These are phyloP conservation scores for Lumnitzera littorea DNA, from an alignment of 345 rosid genomes.

Conservation along the genomic window DNA sequence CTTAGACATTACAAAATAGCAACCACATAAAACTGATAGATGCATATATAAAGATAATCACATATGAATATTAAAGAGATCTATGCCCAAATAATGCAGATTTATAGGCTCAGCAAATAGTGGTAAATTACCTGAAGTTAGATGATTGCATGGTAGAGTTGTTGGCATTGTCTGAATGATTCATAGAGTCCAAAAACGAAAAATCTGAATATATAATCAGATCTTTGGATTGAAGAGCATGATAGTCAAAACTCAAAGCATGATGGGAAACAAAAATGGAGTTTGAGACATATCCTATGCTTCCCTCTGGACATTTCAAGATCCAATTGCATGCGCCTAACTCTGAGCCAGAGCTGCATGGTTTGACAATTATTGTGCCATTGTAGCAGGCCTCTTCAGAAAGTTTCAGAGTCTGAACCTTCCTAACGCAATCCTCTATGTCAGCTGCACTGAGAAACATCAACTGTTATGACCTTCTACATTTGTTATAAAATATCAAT, in stretches of 20 bases:
- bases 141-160: slow-evolving; percentile 9
- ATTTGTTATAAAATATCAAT: neutral
- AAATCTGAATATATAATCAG: slow-evolving; percentile 58
- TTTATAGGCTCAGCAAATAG: too few species aligned
- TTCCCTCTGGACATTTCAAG: slow-evolving; percentile 43
- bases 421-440: slow-evolving; percentile 54
- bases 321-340: slow-evolving; percentile 91
- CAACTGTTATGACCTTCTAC: slow-evolving; percentile 7
- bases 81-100: too few species aligned
- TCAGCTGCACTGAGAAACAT: slow-evolving; percentile 54
- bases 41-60: too few species aligned
- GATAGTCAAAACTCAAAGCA: slow-evolving; percentile 52
- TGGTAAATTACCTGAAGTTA: slow-evolving; percentile 32
- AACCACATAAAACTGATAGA: too few species aligned
- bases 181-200: slow-evolving; percentile 25
- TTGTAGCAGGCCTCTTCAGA: slow-evolving; percentile 78
- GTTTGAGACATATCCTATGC: slow-evolving; percentile 43
- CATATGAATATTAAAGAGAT: too few species aligned
- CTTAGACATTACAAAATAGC: too few species aligned
- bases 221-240: slow-evolving; percentile 43
- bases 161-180: slow-evolving; percentile 22
- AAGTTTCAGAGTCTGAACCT: slow-evolving; percentile 54
- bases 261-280: slow-evolving; percentile 51
- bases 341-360: slow-evolving; percentile 78
- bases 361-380: slow-evolving; percentile 54